A percentile compares a stretch with the other conserved stretches of the same genome.
These are phyloP conservation scores for Penicillium cosmopolitanum DNA, from an alignment of 495 filamentous ascomycete species.

Conservation along the genomic window DNA sequence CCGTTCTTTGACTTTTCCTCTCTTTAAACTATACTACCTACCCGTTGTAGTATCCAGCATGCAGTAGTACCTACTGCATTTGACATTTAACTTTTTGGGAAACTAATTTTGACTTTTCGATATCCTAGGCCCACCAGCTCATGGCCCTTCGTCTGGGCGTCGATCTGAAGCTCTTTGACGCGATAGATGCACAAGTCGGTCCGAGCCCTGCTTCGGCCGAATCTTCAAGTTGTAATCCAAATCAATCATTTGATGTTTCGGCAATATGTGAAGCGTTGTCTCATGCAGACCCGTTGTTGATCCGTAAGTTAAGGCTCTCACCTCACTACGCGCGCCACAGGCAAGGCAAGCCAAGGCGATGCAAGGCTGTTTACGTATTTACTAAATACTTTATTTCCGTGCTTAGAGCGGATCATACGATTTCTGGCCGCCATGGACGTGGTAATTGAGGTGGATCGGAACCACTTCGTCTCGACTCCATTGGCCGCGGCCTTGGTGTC, in stretches of 20 bases:
- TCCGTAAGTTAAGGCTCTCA: slow-evolving; percentile 20
- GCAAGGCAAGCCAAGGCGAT: not conserved
- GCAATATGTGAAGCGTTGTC: slow-evolving; percentile 8
- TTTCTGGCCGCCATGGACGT: slow-evolving; percentile 23
- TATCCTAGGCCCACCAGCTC: slow-evolving; percentile 23
- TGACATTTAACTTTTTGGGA: too few relatives aligned
- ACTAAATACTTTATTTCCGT: not conserved
- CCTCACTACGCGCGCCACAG: not conserved
- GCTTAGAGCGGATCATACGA: slow-evolving; percentile 16
- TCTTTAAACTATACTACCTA: not conserved
- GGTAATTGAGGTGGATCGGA: slow-evolving; percentile 14
- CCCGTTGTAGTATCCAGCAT: too few relatives aligned
- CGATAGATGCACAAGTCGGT: slow-evolving; percentile 8
- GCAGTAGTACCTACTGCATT: too few relatives aligned
- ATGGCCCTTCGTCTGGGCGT: slow-evolving; percentile 25
- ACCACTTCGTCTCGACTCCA: slow-evolving; percentile 11
- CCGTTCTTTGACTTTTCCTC: not conserved
- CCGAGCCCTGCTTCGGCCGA: not conserved
- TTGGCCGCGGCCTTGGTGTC: slow-evolving; percentile 22
- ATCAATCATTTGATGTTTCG: not conserved
- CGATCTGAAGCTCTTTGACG: slow-evolving; percentile 30
- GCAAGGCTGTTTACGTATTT: not conserved
- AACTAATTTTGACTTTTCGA: not conserved
- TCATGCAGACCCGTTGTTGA: slow-evolving; percentile 20
- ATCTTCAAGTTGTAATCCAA: not conserved